Base-by-base conservation (phyloP, 2,329 filamentous ascomycete genomes). In the Penicillium corylophilum region DNA sequence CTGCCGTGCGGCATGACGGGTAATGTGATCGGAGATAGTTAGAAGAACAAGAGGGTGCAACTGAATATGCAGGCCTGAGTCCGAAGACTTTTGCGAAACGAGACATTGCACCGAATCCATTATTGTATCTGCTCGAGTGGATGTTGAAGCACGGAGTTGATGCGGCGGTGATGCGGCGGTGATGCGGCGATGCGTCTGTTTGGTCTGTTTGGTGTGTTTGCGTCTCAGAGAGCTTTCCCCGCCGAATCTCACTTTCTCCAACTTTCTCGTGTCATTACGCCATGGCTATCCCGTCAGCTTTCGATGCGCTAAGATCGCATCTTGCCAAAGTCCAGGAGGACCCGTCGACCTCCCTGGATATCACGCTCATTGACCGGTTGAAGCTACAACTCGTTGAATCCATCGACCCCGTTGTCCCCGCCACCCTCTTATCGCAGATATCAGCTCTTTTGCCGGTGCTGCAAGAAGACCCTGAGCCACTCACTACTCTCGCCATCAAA, bases 1-100 rank as follows among this genome's bases (percentile, higher is more conserved):
- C 46, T 84, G 78, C 53, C 94, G 85, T 50, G 96, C 81, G 1
- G 87, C 89, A 72, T 96, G 92, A 54, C 94, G 85, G 52, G 93
- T 95, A 71, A 97, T 91, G 71, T 95, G 95, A 73, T 99, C 94
- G 62, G 93, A 96, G 65, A 99, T 94, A 59, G 89, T 95, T 74
- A 99, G 89, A 60, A 97, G 87, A 46, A 96, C 92, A 44, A 99
- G 86, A 23, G 94, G 94, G 67, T 99, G 94, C 16, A 99, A 84
- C 63, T 91, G 85, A 50, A 91, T 84, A 59, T 90, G 87, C 40
- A 95, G 83, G 45, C 85, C 84, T 18, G 86, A 87, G 71, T 94
- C 89, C 38, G 83, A 84, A 5, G 84, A 80, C 72, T 85, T 87
- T 51, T 78, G 79, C 5, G 86, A 89, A 42, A 90, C 69, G 55